Base-by-base conservation (phyloP, 2,329 filamentous ascomycete genomes). In the Ceratocystis huliohia region DNA sequence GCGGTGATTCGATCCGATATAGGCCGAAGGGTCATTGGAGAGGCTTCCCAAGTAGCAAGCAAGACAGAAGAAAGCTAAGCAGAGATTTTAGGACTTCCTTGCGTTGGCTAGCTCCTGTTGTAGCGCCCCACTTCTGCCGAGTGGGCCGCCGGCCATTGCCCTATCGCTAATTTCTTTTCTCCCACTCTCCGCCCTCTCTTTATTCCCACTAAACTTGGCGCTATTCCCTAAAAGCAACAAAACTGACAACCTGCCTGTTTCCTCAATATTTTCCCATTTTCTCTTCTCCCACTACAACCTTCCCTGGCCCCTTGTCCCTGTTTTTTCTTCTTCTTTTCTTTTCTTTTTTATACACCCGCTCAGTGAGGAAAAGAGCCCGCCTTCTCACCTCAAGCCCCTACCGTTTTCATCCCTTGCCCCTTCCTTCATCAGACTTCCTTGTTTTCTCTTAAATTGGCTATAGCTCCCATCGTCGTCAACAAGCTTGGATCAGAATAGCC, bases 211-310 rank as follows among this genome's bases (percentile, higher is more conserved):
- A 37, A 37, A 13, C 33, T 50, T 50, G 17, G 15, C 53, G 25
- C 25, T 59, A 33, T 59, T 33, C 25, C 53, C 28, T 30, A 59
- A 20, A 33, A 30, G 28, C 53, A 59, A 2, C 53, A 30, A 59
- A 59, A 59, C 53, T 59, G 53, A 59, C 53, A 59, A 59, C 28
- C 28, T 59, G 53, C 53, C 53, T 33, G 53, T 59, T 59, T 59
- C 28, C 53, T 59, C 53, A 59, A 59, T 59, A 59, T 59, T 33
- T 22, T 20, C 28, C 1, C 53, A 59, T 59, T 15, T 59, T 59
- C 17, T 59, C 15, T 37, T 59, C 17, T 33, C 28, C 17, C 15
- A n/a, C 25, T 57, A 17, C 15, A n/a, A 17, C 15, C 53, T 6
- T 28, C 25, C 53, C 28, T 59, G 28, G 53, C n/a, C 6, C 17